A percentile compares a stretch with the other conserved stretches of the same genome.
These are phyloP conservation scores for Zygosaccharomyces pseudobailii DNA, from an alignment of 1,139 yeast species.

Conservation along the genomic window DNA sequence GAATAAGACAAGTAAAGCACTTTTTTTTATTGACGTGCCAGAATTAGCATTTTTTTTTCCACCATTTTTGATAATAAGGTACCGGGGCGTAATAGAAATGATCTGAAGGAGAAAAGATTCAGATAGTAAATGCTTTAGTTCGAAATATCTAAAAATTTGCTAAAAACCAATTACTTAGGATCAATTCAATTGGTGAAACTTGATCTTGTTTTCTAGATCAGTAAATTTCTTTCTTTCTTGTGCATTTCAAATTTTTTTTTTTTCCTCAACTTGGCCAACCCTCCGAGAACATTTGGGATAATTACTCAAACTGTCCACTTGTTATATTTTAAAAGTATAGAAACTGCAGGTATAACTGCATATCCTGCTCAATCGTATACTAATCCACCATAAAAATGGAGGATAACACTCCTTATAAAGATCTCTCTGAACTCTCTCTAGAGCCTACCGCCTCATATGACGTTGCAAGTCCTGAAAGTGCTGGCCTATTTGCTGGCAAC, in stretches of 20 bases:
- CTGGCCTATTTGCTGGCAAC: slow-evolving; percentile 13
- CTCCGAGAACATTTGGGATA: neutral
- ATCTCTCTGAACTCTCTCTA: slow-evolving; percentile 20
- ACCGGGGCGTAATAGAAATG: too few relatives aligned
- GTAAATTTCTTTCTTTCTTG: neutral
- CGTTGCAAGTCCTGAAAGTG: slow-evolving; percentile 13
- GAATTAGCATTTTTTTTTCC: too few relatives aligned
- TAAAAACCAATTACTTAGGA: too few relatives aligned
- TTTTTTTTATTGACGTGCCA: too few relatives aligned
- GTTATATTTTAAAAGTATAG: neutral
- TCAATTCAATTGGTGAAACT: too few relatives aligned
- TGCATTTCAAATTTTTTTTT: neutral
- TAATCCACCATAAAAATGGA: slow-evolving; percentile 11
- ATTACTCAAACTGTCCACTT: neutral
- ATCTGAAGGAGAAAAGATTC: too few relatives aligned
- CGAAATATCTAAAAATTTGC: too few relatives aligned
- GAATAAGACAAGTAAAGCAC: too few relatives aligned
- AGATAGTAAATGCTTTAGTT: too few relatives aligned
- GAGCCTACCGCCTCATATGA: slow-evolving; percentile 26
- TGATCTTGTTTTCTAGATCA: too few relatives aligned
- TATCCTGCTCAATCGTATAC: neutral
- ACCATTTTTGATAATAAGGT: too few relatives aligned
- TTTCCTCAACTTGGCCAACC: neutral
- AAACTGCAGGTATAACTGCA: neutral
- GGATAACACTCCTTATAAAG: slow-evolving; percentile 15